These are phyloP conservation scores for Pneumocystis carinii DNA, from an alignment of 1,139 yeast species.

Conservation along the genomic window DNA sequence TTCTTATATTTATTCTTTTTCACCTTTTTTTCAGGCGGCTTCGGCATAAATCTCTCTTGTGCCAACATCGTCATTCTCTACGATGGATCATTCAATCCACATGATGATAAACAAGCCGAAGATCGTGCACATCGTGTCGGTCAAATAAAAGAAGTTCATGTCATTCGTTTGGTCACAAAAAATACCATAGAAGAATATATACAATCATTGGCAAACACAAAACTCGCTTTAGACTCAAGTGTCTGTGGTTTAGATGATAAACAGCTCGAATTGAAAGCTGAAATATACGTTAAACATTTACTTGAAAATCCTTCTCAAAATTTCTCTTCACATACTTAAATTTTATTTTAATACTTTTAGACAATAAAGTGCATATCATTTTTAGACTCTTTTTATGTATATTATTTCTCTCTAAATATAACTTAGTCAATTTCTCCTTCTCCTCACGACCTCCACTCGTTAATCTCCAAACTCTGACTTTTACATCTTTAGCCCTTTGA, in stretches of 20 bases:
- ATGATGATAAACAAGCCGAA: constrained; percentile 96
- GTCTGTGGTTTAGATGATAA: constrained; percentile 37
- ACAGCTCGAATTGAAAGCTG: constrained; percentile 34
- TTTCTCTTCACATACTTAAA: not conserved
- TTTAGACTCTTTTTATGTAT: not conserved
- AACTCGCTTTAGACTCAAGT: constrained; percentile 68
- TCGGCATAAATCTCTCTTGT: constrained; percentile 90
- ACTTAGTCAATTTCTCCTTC: too few relatives aligned
- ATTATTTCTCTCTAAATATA: too few relatives aligned
- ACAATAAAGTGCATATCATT: not conserved
- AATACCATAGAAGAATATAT: constrained; percentile 83
- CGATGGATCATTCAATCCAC: constrained; percentile 93
- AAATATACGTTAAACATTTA: constrained; percentile 21
- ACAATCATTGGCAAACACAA: constrained; percentile 71
- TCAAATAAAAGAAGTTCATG: constrained; percentile 74
- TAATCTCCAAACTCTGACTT: not conserved
- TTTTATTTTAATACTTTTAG: not conserved
- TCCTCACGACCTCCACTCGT: too few relatives aligned
- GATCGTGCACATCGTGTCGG: constrained; percentile 98
- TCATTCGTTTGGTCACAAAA: constrained; percentile 57
- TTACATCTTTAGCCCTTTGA: not conserved
- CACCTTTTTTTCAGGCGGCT: constrained; percentile 34
- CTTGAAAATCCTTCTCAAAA: not conserved
- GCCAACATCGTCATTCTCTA: constrained; percentile 85
- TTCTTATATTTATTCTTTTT: not conserved